phyloP scores from a whole-genome alignment of 2,329 filamentous ascomycete species.

The Dothiorella sarmentorum region DNA sequence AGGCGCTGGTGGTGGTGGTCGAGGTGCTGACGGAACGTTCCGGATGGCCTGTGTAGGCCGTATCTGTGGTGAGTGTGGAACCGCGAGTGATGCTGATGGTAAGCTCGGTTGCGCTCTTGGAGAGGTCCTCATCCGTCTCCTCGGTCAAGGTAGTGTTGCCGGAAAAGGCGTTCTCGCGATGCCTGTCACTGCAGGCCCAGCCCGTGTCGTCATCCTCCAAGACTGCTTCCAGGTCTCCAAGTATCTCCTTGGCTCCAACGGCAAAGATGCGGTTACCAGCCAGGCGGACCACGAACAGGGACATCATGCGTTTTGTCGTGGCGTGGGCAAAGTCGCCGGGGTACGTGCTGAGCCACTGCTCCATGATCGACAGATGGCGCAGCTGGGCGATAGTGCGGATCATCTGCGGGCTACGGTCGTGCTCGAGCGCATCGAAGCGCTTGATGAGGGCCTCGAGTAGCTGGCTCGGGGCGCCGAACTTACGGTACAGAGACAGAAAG shows the following conservation, averaged over 20 bases:
- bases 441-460: slow-evolving; percentile 75
- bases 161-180: slow-evolving; percentile 41
- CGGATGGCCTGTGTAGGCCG: background rate
- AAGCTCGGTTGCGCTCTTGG: slow-evolving; percentile 12
- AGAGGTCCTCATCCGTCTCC: slow-evolving; percentile 4
- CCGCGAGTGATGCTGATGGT: slow-evolving; percentile 11
- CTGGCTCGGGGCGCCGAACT: slow-evolving; percentile 78
- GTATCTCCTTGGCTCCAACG: slow-evolving; percentile 81
- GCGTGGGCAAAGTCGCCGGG: slow-evolving; percentile 88
- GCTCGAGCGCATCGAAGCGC: slow-evolving; percentile 67
- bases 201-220: slow-evolving; percentile 86
- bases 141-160: slow-evolving; percentile 41
- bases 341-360: slow-evolving; percentile 85
- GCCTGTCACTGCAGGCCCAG: slow-evolving; percentile 81
- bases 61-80: background rate
- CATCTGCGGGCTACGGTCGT: slow-evolving; percentile 66
- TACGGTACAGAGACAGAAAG: slow-evolving; percentile 89
- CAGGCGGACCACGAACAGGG: slow-evolving; percentile 72
- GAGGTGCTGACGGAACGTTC: slow-evolving; percentile 19
- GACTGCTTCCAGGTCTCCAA: slow-evolving; percentile 69
- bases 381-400: slow-evolving; percentile 77
- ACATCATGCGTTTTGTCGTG: slow-evolving; percentile 66
- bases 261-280: slow-evolving; percentile 76
- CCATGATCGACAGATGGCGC: slow-evolving; percentile 76
- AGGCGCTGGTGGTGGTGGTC: slow-evolving; percentile 31